phyloP scores from a whole-genome alignment of 768 basidiomycete genomes.

The Amanita phalloides region DNA sequence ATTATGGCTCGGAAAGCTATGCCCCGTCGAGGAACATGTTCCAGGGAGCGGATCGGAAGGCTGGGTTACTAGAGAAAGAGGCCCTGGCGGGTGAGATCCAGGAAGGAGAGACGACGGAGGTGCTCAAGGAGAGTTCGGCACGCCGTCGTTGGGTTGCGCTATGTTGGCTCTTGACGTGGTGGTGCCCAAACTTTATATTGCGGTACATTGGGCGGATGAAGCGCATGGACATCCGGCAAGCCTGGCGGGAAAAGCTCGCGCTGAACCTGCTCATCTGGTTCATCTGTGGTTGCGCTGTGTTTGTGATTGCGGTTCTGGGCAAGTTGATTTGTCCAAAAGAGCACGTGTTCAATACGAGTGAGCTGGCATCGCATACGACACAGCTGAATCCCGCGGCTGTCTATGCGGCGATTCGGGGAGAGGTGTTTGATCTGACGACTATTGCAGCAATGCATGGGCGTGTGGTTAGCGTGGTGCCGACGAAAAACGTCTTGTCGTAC shows the following conservation, averaged over 20 bases:
- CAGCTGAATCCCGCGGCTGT: conserved; percentile 60
- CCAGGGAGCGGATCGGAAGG: conserved; percentile 59
- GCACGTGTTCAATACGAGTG: conserved; percentile 75
- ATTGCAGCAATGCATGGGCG: conserved; percentile 59
- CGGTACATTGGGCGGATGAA: conserved; percentile 83
- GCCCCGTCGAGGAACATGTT: conserved; percentile 96
- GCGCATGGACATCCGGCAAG: conserved; percentile 85
- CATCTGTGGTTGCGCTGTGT: conserved; percentile 76
- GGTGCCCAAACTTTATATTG: conserved; percentile 70
- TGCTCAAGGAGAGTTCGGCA: conserved; percentile 72
- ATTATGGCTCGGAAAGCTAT: conserved; percentile 87
- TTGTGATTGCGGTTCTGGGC: conserved; percentile 87
- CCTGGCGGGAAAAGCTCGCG: conserved; percentile 95
- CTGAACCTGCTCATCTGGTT: conserved; percentile 97
- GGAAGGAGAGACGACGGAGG: conserved; percentile 83
- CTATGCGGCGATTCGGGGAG: conserved; percentile 79
- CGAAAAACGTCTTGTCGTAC: conserved; percentile 63
- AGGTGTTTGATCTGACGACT: conserved; percentile 80
- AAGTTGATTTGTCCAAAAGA: conserved; percentile 89
- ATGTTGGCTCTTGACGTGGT: conserved; percentile 87
- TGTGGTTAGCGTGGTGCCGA: conserved; percentile 61
- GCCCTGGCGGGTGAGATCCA: conserved; percentile 74
- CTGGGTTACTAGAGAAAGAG: conserved; percentile 56
- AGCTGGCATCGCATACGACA: conserved; percentile 66
- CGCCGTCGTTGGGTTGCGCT: conserved; percentile 81